These are phyloP conservation scores for Chytriomyces confervae DNA, from an alignment of 192 early-diverging fungal species.

Conservation along the genomic window DNA sequence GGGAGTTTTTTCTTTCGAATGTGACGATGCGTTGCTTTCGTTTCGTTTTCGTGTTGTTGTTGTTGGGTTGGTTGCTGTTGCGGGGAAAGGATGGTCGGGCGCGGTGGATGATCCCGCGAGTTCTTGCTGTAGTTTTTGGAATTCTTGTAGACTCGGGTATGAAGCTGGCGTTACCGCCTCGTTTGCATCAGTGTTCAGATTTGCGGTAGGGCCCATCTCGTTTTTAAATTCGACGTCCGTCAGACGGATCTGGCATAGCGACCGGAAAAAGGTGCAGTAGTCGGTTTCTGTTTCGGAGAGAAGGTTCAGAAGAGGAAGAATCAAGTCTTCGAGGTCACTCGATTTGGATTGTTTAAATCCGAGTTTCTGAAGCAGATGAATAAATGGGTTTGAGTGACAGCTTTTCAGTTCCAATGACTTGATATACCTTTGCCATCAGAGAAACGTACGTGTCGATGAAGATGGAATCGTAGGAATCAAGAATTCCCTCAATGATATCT, in stretches of 20 bases:
- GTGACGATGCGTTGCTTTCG: too few relatives aligned
- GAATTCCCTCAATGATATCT: conserved; percentile 60
- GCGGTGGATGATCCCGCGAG: background rate
- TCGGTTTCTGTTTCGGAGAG: conserved; percentile 69
- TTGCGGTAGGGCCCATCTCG: conserved; percentile 32
- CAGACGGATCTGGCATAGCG: conserved; percentile 63
- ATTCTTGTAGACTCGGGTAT: too few relatives aligned
- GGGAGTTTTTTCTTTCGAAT: too few relatives aligned
- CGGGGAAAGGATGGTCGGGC: background rate
- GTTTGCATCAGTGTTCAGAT: too few relatives aligned
- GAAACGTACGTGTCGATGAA: conserved; percentile 57
- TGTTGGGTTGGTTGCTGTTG: conserved; percentile 1
- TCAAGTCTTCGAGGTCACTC: conserved; percentile 58
- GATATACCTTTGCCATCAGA: conserved; percentile 67
- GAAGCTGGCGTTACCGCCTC: too few relatives aligned
- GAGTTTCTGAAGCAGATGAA: conserved; percentile 42
- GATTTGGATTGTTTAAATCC: conserved; percentile 35
- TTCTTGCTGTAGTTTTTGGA: too few relatives aligned
- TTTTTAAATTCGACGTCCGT: conserved; percentile 39
- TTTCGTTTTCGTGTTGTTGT: background rate
- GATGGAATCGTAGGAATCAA: conserved; percentile 56
- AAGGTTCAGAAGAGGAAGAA: conserved; percentile 66
- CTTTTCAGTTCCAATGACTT: background rate
- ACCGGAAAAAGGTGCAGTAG: conserved; percentile 77
- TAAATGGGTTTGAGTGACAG: background rate